phyloP scores from a whole-genome alignment of 106 monocot species.

The Acorus gramineus region DNA sequence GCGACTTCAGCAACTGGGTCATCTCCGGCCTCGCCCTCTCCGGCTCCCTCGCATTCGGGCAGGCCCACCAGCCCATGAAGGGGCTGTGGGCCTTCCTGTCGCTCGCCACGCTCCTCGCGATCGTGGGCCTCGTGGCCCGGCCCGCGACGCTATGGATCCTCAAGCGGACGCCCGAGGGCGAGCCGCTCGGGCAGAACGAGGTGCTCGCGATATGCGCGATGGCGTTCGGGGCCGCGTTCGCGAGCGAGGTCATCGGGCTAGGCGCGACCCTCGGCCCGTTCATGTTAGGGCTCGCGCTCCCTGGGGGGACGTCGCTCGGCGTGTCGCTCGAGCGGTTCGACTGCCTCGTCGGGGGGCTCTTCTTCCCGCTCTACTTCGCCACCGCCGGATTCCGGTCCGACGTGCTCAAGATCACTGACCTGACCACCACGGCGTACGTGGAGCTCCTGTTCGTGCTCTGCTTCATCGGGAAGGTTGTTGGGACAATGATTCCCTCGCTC shows the following conservation, averaged over 20 bases:
- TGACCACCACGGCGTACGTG: too few relatives aligned
- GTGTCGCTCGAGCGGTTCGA: constrained; percentile 15
- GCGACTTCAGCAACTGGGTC: constrained; percentile 26
- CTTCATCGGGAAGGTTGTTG: too few relatives aligned
- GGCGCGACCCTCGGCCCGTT: constrained; percentile 8
- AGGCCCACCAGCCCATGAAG: too few relatives aligned
- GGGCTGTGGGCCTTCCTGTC: too few relatives aligned
- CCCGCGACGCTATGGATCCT: constrained; percentile 24
- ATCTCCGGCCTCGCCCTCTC: background rate
- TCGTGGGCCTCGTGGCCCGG: constrained; percentile 8
- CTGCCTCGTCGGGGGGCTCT: constrained; percentile 1
- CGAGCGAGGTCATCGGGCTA: constrained; percentile 23
- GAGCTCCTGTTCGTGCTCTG: too few relatives aligned
- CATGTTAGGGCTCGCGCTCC: constrained; percentile 20
- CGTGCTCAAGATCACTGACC: too few relatives aligned
- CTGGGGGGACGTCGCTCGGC: constrained; percentile 31
- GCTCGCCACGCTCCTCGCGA: background rate
- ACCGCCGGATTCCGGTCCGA: constrained; percentile 7
- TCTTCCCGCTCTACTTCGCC: constrained; percentile 16
- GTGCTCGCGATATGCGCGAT: constrained; percentile 9
- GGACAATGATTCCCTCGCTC: too few relatives aligned
- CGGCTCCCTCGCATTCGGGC: background rate
- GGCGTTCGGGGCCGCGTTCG: constrained; percentile 1
- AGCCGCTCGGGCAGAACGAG: constrained; percentile 8
- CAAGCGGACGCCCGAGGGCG: constrained; percentile 19